Evolutionary conservation across 2,329 filamentous ascomycete species (phyloP), one percentile per base, ranked within the genome.

Genomic region (Aotearoamyces nothofagi): DNA sequence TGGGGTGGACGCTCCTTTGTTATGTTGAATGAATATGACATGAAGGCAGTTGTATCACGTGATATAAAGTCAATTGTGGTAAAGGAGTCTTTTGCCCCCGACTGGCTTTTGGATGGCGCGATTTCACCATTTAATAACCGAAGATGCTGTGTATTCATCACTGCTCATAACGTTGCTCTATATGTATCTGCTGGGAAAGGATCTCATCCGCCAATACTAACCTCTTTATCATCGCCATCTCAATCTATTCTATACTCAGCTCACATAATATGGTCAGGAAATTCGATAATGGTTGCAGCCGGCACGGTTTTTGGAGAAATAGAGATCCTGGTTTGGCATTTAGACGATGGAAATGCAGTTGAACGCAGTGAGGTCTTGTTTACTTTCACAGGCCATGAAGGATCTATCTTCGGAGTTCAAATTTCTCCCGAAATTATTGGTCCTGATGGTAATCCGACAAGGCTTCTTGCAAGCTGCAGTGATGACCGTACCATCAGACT

Each of bases 221-320:
- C 30, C 14, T 61, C 62, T 4, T 46, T 71, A 2, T 57, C 63
- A 9, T 70, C 73, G 5, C 74, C 75, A 10, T 78, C 86, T 5
- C 69, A 80, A 24, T 87, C 84, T 2, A 84, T 92, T 31, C 63
- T 98, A 5, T 98, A 92, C 52, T 81, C 83, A 10, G 87, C 84
- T 4, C 70, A 80, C 44, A 52, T 92, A 11, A 55, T 63, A 22
- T 81, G 77, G 64, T 61, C 63, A 5, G 30, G 51, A 5, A 57
- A 60, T 24, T 59, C 61, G 29, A 59, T 92, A 25, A 62, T 94
- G 12, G 68, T 94, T 28, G 82, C 83, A 5, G 80, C 80, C 3
- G 90, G 90, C 1, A 96, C 90, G 0, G 84, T 87, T 1, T 96
- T 96, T 53, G 90, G 90, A 3, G 86, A 96, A 51, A 79, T 98